These are phyloP conservation scores for Diphasiastrum complanatum DNA, from an alignment of 83 land plant species.

Conservation along the genomic window DNA sequence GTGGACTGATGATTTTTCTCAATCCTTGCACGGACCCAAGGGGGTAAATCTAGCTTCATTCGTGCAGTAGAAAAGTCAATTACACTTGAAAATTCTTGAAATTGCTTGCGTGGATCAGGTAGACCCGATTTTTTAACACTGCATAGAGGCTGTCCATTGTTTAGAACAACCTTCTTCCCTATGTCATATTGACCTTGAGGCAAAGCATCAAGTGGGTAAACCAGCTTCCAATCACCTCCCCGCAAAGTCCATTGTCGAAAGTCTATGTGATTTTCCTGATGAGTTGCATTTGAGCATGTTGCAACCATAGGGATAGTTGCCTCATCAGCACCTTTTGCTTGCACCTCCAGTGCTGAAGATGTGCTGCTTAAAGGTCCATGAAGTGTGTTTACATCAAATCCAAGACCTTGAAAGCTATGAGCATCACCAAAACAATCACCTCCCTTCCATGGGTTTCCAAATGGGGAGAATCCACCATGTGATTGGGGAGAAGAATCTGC, in stretches of 20 bases:
- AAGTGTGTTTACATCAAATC: no score
- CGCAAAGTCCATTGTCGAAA: constrained; percentile 27
- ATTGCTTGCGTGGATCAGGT: constrained; percentile 30
- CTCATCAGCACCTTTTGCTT: no score
- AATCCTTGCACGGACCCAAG: no score
- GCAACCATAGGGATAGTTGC: no score
- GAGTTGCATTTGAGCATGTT: no score
- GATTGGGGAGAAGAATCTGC: constrained; percentile 12
- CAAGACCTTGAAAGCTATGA: background rate
- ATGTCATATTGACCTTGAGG: background rate
- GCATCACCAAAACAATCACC: background rate
- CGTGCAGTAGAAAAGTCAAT: no score
- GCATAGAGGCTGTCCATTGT: constrained; percentile 29
- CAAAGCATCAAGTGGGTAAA: constrained; percentile 12
- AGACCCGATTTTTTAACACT: constrained; percentile 1
- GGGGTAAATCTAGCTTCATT: constrained; percentile 27
- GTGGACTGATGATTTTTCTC: no score
- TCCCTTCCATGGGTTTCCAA: constrained; percentile 12
- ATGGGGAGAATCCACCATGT: constrained; percentile 6
- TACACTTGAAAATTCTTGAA: constrained; percentile 9
- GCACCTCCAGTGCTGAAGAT: no score
- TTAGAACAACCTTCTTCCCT: constrained; percentile 29
- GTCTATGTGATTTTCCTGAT: background rate
- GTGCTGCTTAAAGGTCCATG: no score
- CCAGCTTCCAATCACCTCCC: constrained; percentile 38